Evolutionary conservation across 768 basidiomycete species (phyloP).

Genomic region (Trichaptum fuscoviolaceum): DNA sequence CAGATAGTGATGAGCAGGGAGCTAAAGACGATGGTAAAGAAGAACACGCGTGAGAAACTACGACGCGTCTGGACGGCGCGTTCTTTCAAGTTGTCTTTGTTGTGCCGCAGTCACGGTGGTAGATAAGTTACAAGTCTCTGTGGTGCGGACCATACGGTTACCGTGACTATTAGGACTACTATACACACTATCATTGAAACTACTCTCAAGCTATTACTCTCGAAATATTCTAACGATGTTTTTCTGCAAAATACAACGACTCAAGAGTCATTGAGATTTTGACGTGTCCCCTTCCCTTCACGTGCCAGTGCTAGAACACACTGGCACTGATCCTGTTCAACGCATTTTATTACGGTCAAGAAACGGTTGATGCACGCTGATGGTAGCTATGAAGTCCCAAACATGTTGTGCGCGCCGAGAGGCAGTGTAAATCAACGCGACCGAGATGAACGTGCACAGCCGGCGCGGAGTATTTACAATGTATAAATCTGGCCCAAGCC

Average conservation of each 20-base stretch:
- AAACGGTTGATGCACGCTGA: not conserved
- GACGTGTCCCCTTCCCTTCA: no score
- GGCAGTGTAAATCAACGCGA: not conserved
- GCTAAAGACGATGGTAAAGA: not conserved
- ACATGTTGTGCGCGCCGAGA: not conserved
- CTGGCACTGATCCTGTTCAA: no score
- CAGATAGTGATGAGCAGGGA: not conserved
- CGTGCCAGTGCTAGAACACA: no score
- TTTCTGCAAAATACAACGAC: no score
- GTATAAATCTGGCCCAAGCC: not conserved
- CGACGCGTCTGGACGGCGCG: constrained; percentile 4
- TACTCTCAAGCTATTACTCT: no score
- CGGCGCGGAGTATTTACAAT: not conserved
- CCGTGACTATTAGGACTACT: no score
- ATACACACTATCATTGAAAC: no score
- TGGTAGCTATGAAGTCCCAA: not conserved
- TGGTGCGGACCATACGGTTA: no score
- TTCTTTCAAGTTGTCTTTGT: not conserved
- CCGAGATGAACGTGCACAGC: not conserved
- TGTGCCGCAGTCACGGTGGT: no score
- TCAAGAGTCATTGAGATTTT: no score
- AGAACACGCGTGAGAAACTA: not conserved
- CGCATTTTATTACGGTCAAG: not conserved
- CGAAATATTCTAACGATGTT: no score
- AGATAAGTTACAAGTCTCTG: no score